Evolutionary conservation across 257 asterid species (phyloP).

Genomic region (Solanum piurae): DNA sequence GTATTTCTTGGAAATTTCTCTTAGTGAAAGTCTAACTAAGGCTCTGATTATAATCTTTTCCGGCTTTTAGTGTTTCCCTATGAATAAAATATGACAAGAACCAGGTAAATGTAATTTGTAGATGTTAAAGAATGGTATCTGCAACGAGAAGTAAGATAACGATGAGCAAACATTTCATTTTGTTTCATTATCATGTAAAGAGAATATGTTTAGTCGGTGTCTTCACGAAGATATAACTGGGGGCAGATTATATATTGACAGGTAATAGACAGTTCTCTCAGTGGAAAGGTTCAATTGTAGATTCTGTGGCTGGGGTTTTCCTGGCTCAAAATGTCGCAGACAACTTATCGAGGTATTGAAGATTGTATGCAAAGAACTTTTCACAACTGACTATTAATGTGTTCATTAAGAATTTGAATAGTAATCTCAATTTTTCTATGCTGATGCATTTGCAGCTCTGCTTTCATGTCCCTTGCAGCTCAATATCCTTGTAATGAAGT

Average conservation of each 20-base stretch:
- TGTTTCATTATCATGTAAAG: neutral
- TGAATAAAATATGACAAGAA: neutral
- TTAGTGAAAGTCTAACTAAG: neutral
- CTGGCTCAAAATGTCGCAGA: conserved; percentile 73
- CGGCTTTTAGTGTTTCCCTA: neutral
- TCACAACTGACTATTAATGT: neutral
- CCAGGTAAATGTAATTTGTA: neutral
- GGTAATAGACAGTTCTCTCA: conserved; percentile 65
- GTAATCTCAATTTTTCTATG: neutral
- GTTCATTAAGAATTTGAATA: neutral
- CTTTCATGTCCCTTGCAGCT: conserved; percentile 63
- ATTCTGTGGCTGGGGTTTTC: conserved; percentile 69
- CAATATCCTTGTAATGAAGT: conserved; percentile 19
- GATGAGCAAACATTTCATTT: neutral
- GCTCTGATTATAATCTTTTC: neutral
- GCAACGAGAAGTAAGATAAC: neutral
- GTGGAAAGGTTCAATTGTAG: conserved; percentile 81
- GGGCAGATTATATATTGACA: conserved; percentile 7
- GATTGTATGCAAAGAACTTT: neutral
- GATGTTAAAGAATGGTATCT: neutral
- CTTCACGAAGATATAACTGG: neutral
- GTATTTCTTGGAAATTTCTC: neutral
- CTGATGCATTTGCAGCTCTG: conserved; percentile 44
- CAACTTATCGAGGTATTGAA: conserved; percentile 53
- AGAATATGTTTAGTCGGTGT: neutral